Conservation (phyloP, 345 rosid genomes). For the Salix brachista region DNA sequence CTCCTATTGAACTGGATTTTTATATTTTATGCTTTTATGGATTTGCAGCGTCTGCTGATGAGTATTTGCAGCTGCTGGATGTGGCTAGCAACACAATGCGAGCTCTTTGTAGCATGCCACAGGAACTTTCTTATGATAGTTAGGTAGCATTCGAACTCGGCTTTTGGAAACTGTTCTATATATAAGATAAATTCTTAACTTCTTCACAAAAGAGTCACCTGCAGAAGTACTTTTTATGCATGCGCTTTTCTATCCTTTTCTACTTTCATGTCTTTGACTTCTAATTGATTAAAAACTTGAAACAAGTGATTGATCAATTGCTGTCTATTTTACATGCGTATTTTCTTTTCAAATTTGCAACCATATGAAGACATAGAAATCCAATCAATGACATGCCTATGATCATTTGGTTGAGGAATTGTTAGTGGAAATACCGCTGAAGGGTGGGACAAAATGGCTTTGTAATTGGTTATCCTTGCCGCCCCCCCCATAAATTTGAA, state of each 20-base stretch:
- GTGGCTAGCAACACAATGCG: constrained; percentile 65
- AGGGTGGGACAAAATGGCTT: neutral
- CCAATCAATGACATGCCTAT: neutral
- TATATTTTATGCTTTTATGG: neutral
- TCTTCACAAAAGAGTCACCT: neutral
- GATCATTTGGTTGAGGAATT: neutral
- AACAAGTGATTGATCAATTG: neutral
- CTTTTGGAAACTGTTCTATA: no score
- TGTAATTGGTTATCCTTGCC: neutral
- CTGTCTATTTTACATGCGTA: neutral
- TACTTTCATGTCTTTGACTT: neutral
- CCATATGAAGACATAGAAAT: neutral
- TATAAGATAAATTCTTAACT: no score
- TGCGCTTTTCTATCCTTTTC: neutral
- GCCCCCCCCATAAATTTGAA: neutral
- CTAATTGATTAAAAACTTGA: neutral
- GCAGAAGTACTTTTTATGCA: neutral
- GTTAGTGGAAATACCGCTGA: neutral
- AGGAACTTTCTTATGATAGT: constrained; percentile 48
- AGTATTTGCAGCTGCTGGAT: constrained; percentile 89
- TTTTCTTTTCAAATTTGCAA: neutral
- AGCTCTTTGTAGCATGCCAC: constrained; percentile 69
- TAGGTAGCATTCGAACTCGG: constrained; percentile 6
- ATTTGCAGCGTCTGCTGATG: constrained; percentile 87
- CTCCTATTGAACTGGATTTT: neutral